phyloP scores from a whole-genome alignment of 305 asterid species.

The Lippia alba region DNA sequence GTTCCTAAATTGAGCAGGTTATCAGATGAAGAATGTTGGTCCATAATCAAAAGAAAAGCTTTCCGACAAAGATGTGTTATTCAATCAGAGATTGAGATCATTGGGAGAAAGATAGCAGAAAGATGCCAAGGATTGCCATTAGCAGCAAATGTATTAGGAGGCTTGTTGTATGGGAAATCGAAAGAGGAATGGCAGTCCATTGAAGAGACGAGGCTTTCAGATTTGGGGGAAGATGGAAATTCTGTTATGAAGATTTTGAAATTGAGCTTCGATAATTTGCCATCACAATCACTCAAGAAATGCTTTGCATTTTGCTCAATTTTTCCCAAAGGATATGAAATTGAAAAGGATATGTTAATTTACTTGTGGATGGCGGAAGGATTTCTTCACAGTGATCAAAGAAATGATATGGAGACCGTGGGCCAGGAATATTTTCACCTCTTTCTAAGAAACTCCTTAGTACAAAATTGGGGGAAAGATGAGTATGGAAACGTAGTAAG shows the following conservation, averaged over 20 bases:
- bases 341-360: slow-evolving; percentile 32
- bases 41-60: slow-evolving; percentile 30
- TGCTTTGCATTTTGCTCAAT: slow-evolving; percentile 50
- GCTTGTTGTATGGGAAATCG: slow-evolving; percentile 3
- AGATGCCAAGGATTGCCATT: slow-evolving; percentile 39
- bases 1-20: neutral
- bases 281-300: slow-evolving; percentile 3
- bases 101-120: slow-evolving; percentile 22
- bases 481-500: too few species aligned
- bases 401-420: slow-evolving; percentile 24
- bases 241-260: neutral
- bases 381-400: slow-evolving; percentile 8
- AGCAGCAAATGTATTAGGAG: slow-evolving; percentile 35
- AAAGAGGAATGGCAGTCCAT: slow-evolving; percentile 20
- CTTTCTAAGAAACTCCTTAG: slow-evolving; percentile 34
- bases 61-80: neutral
- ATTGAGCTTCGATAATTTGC: slow-evolving; percentile 1
- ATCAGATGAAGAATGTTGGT: slow-evolving; percentile 32
- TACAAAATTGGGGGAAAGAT: slow-evolving; percentile 32
- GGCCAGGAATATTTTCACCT: slow-evolving; percentile 31
- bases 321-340: slow-evolving; percentile 30
- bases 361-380: slow-evolving; percentile 50
- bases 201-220: neutral
- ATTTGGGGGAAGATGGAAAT: slow-evolving; percentile 11
- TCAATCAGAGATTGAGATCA: neutral